Percentiles rank a stretch among this genome's conserved stretches.
phyloP scores from a whole-genome alignment of 495 filamentous ascomycete genomes.

The Eremomyces bilateralis region DNA sequence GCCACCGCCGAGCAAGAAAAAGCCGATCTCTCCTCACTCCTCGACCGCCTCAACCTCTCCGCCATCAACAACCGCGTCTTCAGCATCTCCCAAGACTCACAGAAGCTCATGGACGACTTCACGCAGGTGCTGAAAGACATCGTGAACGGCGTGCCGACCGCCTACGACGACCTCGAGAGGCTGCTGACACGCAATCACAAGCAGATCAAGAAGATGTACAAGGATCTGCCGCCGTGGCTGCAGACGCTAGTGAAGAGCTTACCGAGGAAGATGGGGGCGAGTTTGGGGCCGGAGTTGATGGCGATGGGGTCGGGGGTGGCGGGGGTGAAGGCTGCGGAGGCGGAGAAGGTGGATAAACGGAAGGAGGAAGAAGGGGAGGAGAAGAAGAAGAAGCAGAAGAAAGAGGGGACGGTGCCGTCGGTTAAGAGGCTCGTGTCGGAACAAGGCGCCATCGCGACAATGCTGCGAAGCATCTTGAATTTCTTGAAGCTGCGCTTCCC shows the following conservation, averaged over 20 bases:
- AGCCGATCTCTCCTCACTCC: conserved; percentile 55
- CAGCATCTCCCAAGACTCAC: conserved; percentile 58
- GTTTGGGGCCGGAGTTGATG: conserved; percentile 57
- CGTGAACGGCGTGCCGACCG: conserved; percentile 78
- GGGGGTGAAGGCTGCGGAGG: conserved; percentile 35
- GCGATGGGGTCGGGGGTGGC: conserved; percentile 52
- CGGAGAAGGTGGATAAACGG: conserved; percentile 23
- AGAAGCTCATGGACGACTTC: conserved; percentile 63
- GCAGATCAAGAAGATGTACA: conserved; percentile 53
- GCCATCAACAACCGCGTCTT: conserved; percentile 62
- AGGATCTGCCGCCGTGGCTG: conserved; percentile 55
- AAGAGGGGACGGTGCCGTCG: conserved; percentile 26
- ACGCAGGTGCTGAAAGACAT: conserved; percentile 75
- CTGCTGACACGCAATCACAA: conserved; percentile 64
- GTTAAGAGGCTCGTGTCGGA: conserved; percentile 68
- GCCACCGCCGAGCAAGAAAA: conserved; percentile 37
- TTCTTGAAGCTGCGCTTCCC: conserved; percentile 70
- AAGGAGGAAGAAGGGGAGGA: conserved; percentile 11
- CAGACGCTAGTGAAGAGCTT: conserved; percentile 72
- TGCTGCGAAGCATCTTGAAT: conserved; percentile 70
- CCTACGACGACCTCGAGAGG: conserved; percentile 67
- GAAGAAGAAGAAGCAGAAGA: conserved; percentile 26
- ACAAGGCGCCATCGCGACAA: conserved; percentile 56
- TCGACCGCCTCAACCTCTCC: conserved; percentile 60
- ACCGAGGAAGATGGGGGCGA: conserved; percentile 55